phyloP scores from a whole-genome alignment of 2,329 filamentous ascomycete genomes.

The Sporothrix brasiliensis region DNA sequence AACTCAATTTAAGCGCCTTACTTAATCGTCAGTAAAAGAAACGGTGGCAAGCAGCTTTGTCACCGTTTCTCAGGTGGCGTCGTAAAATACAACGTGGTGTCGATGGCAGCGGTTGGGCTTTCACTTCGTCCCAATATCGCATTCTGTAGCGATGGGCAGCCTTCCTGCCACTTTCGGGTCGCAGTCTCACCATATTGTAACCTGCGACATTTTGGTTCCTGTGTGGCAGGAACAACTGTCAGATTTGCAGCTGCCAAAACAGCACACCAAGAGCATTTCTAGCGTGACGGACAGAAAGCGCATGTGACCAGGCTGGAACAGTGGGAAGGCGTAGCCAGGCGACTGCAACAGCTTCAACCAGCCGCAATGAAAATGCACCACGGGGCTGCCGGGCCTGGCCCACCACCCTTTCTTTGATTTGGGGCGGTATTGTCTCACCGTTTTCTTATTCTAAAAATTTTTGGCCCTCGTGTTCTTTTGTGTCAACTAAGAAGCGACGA shows the following conservation, averaged over 20 bases:
- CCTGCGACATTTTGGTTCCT: neutral
- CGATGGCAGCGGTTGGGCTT: too few relatives aligned
- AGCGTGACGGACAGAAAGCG: slow-evolving; percentile 18
- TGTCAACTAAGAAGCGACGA: neutral
- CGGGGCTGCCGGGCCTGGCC: slow-evolving; percentile 8
- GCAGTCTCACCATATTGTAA: neutral
- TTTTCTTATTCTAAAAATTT: neutral
- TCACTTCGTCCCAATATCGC: neutral
- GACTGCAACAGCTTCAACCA: neutral
- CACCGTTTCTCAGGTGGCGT: too few relatives aligned
- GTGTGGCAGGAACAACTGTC: slow-evolving; percentile 13
- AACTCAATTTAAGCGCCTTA: too few relatives aligned
- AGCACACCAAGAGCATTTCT: neutral
- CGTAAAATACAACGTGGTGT: too few relatives aligned
- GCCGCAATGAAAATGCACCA: neutral
- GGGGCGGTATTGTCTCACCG: slow-evolving; percentile 7
- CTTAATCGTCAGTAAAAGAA: too few relatives aligned
- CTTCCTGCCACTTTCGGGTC: slow-evolving; percentile 13
- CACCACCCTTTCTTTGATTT: neutral
- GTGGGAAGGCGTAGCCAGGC: neutral
- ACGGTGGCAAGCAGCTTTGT: too few relatives aligned
- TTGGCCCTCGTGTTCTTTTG: slow-evolving; percentile 1
- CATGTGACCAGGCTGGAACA: slow-evolving; percentile 13
- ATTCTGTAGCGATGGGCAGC: neutral
- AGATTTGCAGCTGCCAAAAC: neutral